A percentile compares a stretch with the other conserved stretches of the same genome.
These are phyloP conservation scores for Puccinia novopanici DNA, from an alignment of 1,284 basidiomycete genomes.

Conservation along the genomic window DNA sequence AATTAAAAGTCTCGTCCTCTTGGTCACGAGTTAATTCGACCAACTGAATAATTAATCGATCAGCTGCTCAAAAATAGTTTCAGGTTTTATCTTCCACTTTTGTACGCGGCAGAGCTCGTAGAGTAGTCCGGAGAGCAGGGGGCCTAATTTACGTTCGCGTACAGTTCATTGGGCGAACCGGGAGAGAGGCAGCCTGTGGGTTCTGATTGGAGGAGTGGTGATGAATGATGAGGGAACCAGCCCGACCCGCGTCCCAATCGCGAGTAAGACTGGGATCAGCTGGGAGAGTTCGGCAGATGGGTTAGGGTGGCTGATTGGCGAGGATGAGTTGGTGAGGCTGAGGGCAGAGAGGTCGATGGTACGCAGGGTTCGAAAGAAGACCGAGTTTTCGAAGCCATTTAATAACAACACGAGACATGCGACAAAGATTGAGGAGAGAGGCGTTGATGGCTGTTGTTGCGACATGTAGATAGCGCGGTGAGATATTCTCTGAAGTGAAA, in stretches of 20 bases:
- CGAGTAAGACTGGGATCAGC: constrained; percentile 34
- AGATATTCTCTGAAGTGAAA: not conserved
- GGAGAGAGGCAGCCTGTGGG: constrained; percentile 8
- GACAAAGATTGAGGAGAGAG: constrained; percentile 15
- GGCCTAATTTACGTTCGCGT: constrained; percentile 35
- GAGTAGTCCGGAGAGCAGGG: constrained; percentile 62
- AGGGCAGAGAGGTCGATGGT: constrained; percentile 28
- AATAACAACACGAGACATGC: constrained; percentile 26
- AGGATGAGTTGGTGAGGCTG: constrained; percentile 11
- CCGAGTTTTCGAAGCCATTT: constrained; percentile 31
- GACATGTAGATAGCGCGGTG: not conserved
- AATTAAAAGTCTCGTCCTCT: constrained; percentile 88
- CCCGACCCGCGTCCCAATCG: constrained; percentile 17
- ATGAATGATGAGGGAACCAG: constrained; percentile 22
- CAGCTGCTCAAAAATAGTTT: constrained; percentile 76
- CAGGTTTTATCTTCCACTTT: constrained; percentile 71
- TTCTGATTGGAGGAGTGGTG: not conserved
- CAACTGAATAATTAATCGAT: constrained; percentile 89
- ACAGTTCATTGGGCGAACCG: constrained; percentile 18
- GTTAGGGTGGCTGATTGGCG: not conserved
- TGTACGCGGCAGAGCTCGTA: constrained; percentile 90
- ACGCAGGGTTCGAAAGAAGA: constrained; percentile 41
- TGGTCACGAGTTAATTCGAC: constrained; percentile 87
- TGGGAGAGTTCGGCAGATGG: constrained; percentile 3
- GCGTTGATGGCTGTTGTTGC: constrained; percentile 13